Evolutionary conservation across 345 rosid species (phyloP), one percentile per base, ranked within the genome.

Genomic region (Carallia brachiata): DNA sequence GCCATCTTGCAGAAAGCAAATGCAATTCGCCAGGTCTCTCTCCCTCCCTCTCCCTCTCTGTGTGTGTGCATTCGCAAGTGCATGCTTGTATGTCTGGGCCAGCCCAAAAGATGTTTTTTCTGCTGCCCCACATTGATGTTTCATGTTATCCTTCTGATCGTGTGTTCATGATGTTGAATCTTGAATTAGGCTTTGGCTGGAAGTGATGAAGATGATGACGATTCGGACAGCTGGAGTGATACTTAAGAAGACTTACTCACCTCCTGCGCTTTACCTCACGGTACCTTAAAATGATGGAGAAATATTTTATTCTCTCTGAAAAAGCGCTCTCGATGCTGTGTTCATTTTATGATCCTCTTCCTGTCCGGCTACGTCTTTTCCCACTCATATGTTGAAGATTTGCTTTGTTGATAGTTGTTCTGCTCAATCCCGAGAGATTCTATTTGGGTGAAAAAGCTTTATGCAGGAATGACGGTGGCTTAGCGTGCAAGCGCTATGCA

Each of bases 1-100:
- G 99, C 98, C 73, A 96, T 96, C 80, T 83, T 96, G 82, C 93
- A 90, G 92, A 96, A 92, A 81, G 99, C 99, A 75, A 96, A 84
- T 80, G 91, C 98, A 58, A 96, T 96, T 72, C 97, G 99, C 73
- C 96, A 87, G 99, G 99, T 96, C 52, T 61, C 54, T 61, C 70
- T 40, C 71, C 73, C 47, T 55, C 70, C 77, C 40, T 6, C 58
- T 31, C 10, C 36, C 1, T 54, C 6, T 15, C 10, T 6, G n/a
- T 48, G 3, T 56, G 15, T 17, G 13, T 57, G 19, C 19, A 18
- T 28, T 12, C 5, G 8, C 4, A 4, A 13, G 6, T 39, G 32
- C 47, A 27, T 52, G 17, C 7, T 23, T 32, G 37, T 62, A n/a
- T 37, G 37, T 48, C 16, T 36, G 30, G 23, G 23, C 23, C 23